Percentiles rank a stretch among this genome's conserved stretches.
Evolutionary conservation across 768 basidiomycete genomes (phyloP).

Genomic region (Pleurotus giganteus): DNA sequence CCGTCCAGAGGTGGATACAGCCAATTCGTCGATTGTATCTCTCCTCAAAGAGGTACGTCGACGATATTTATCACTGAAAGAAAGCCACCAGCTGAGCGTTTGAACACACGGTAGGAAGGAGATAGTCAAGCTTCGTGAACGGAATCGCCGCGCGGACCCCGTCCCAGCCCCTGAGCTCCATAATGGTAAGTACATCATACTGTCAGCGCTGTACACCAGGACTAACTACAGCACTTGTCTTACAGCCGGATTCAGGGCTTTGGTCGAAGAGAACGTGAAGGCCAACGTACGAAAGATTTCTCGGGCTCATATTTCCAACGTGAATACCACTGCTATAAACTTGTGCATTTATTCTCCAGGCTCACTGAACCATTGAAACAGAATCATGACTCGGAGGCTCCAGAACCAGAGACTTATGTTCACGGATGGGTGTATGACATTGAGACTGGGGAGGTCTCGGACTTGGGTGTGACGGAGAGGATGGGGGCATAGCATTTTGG

Average conservation of each 20-base stretch:
- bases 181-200: constrained; percentile 15
- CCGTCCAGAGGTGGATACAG: constrained; percentile 21
- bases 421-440: constrained; percentile 8
- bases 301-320: background rate
- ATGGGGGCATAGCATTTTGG: background rate
- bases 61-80: background rate
- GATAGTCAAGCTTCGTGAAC: constrained; percentile 17
- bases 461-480: background rate
- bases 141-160: constrained; percentile 9
- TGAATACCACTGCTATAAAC: background rate
- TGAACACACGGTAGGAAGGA: constrained; percentile 13
- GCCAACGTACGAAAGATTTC: constrained; percentile 31
- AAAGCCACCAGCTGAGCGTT: background rate
- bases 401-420: background rate
- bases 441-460: background rate
- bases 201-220: background rate
- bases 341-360: background rate
- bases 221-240: background rate
- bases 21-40: constrained; percentile 21
- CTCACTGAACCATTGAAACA: background rate
- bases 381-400: background rate
- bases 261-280: constrained; percentile 53
- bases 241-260: constrained; percentile 33
- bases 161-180: constrained; percentile 15
- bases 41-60: constrained; percentile 17